Base-by-base conservation (phyloP, 257 asterid genomes). In the Paulownia fortunei region DNA sequence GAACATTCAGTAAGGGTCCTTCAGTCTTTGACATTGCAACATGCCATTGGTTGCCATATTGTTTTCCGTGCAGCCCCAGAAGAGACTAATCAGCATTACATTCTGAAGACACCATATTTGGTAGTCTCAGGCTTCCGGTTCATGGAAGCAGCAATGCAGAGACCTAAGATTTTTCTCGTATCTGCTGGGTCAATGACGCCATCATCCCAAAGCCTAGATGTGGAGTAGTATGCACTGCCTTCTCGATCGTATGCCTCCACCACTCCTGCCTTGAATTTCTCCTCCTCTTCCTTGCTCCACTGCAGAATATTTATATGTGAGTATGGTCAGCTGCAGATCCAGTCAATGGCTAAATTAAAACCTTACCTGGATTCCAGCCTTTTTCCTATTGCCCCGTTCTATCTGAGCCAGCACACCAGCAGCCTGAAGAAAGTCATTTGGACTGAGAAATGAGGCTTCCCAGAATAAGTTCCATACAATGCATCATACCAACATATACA, bases 151-250 rank as follows among this genome's bases (percentile, higher is more conserved):
- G 99, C 90, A 65, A 96, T 34, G 87, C 89, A 86, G 59, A 90
- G 96, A 79, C 97, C 94, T 52, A 96, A 61, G 51, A 92, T 65
- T 80, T 86, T 96, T 69, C 99, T 92, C 10, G 99, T 96, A 73
- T 95, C 97, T 23, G 96, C 97, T 10, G 99, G 99, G 78, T 95
- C 99, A 27, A 95, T 93, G 21, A 95, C 85, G 9, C 99, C 99
- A 16, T 95, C 99, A 39, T 95, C 99, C 99, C 99, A 95, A 66
- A 95, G 97, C 82, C 99, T 88, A 0, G 98, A 92, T 7, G 98
- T 93, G 12, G 99, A 93, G 82, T 93, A 93, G 76, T 90, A 91
- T 24, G 98, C 92, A 69, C 92, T 89, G 47, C 98, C 96, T 77
- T 95, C 99, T 81, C 87, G 87, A 8, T 95, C 97, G 71, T 91